A percentile compares a stretch with the other conserved stretches of the same genome.
These are phyloP conservation scores for Debaryomyces subglobosus DNA, from an alignment of 1,139 yeast species.

Conservation along the genomic window DNA sequence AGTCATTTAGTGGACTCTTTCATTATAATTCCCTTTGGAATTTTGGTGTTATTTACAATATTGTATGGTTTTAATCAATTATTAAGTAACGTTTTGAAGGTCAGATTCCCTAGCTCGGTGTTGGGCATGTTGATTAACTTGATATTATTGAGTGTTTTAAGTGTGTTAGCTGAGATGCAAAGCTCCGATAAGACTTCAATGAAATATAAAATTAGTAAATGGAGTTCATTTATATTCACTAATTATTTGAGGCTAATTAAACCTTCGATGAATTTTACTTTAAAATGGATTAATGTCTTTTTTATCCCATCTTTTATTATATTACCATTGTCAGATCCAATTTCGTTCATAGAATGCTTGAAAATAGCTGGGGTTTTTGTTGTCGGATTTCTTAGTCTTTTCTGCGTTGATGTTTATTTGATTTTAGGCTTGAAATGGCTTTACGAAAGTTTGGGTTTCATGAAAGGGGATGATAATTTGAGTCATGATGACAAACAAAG, in stretches of 20 bases:
- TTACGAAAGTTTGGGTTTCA: slow-evolving; percentile 23
- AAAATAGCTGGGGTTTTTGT: slow-evolving; percentile 76
- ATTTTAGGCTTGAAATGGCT: slow-evolving; percentile 33
- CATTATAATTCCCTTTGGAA: slow-evolving; percentile 40
- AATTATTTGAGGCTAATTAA: slow-evolving; percentile 52
- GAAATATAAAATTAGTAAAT: slow-evolving; percentile 28
- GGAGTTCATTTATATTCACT: slow-evolving; percentile 36
- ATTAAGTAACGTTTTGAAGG: slow-evolving; percentile 49
- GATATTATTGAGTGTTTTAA: slow-evolving; percentile 45
- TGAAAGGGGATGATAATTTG: slow-evolving; percentile 14
- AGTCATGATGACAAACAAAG: slow-evolving; percentile 13
- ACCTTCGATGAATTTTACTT: slow-evolving; percentile 68
- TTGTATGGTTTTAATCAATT: slow-evolving; percentile 68
- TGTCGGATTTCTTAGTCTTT: slow-evolving; percentile 59
- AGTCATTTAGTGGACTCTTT: slow-evolving; percentile 38
- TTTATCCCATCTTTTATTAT: slow-evolving; percentile 79
- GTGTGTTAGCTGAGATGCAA: slow-evolving; percentile 20
- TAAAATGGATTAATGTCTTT: slow-evolving; percentile 78
- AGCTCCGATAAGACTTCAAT: slow-evolving; percentile 7
- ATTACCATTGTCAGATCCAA: slow-evolving; percentile 65
- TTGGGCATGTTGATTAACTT: slow-evolving; percentile 71
- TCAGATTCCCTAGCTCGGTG: slow-evolving; percentile 75
- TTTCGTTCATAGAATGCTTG: slow-evolving; percentile 67
- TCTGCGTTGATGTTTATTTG: slow-evolving; percentile 47
- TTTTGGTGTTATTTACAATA: slow-evolving; percentile 36